A percentile compares a stretch with the other conserved stretches of the same genome.
phyloP scores from a whole-genome alignment of 2,329 filamentous ascomycete species.

The Colletotrichum cuscutae region DNA sequence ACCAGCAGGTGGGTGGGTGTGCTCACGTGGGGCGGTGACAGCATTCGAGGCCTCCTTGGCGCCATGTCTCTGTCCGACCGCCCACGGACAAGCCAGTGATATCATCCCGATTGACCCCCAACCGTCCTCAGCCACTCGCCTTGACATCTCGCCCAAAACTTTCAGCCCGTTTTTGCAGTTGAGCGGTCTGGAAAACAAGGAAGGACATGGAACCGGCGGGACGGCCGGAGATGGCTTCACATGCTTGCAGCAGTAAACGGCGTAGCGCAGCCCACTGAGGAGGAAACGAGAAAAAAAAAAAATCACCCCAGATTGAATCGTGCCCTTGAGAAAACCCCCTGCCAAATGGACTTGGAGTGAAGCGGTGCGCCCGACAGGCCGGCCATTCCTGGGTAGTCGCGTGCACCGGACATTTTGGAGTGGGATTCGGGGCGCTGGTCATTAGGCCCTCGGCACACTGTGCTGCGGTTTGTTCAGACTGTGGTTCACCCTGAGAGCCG shows the following conservation, averaged over 20 bases:
- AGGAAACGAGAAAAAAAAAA: not conserved
- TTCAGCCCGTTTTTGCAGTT: conserved; percentile 16
- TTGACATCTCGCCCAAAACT: conserved; percentile 25
- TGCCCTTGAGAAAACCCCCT: conserved; percentile 4
- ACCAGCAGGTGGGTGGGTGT: not conserved
- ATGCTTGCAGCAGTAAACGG: conserved; percentile 18
- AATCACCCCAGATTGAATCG: conserved; percentile 12
- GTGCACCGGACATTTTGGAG: conserved; percentile 18
- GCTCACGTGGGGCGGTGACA: not conserved
- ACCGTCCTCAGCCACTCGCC: conserved; percentile 20
- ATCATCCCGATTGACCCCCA: conserved; percentile 28
- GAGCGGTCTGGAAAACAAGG: conserved; percentile 17
- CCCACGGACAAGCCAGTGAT: conserved; percentile 31
- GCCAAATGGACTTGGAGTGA: conserved; percentile 18
- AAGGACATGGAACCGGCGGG: conserved; percentile 31
- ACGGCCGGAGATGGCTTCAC: conserved; percentile 33
- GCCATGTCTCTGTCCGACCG: conserved; percentile 30
- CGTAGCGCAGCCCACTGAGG: conserved; percentile 4
- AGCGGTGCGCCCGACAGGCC: conserved; percentile 15
- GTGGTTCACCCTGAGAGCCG: not conserved
- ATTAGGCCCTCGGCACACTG: conserved; percentile 24
- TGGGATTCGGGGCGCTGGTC: conserved; percentile 12
- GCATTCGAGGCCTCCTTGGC: conserved; percentile 13
- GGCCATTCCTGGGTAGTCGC: conserved; percentile 20
- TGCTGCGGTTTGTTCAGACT: conserved; percentile 5